phyloP scores from a whole-genome alignment of 2,329 filamentous ascomycete genomes.

The Torrubiella hemipterigena region DNA sequence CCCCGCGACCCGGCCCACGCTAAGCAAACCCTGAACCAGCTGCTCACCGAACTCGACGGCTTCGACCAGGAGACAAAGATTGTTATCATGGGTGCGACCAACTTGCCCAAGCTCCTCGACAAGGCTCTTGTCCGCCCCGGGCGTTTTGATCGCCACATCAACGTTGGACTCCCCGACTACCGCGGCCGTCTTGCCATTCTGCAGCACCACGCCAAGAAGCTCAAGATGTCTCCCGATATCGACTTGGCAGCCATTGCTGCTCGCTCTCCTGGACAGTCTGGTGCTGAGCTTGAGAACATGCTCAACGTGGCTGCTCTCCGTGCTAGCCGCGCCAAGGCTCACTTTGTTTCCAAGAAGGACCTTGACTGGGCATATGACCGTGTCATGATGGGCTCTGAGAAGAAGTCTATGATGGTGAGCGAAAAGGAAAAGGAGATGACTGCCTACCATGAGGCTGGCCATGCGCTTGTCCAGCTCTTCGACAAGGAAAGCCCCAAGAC shows the following conservation, averaged over 20 bases:
- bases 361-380: slow-evolving; percentile 98
- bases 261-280: slow-evolving; percentile 83
- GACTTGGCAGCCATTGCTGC: slow-evolving; percentile 76
- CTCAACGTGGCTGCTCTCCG: slow-evolving; percentile 92
- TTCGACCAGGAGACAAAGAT: slow-evolving; percentile 92
- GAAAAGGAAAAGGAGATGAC: slow-evolving; percentile 92
- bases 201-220: slow-evolving; percentile 85
- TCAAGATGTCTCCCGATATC: slow-evolving; percentile 69
- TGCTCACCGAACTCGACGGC: slow-evolving; percentile 91
- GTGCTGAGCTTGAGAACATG: slow-evolving; percentile 91
- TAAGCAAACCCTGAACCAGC: slow-evolving; percentile 94
- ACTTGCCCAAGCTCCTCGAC: slow-evolving; percentile 88
- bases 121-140: slow-evolving; percentile 90
- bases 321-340: slow-evolving; percentile 77
- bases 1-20: slow-evolving; percentile 88
- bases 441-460: slow-evolving; percentile 93
- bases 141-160: slow-evolving; percentile 88
- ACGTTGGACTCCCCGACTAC: slow-evolving; percentile 82
- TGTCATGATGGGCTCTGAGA: slow-evolving; percentile 92
- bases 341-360: slow-evolving; percentile 63
- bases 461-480: slow-evolving; percentile 81
- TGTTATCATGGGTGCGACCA: slow-evolving; percentile 92
- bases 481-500: slow-evolving; percentile 58
- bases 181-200: slow-evolving; percentile 86
- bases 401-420: slow-evolving; percentile 77